Conservation (phyloP, 257 asterid genomes). For the Parsonsia alboflavescens region DNA sequence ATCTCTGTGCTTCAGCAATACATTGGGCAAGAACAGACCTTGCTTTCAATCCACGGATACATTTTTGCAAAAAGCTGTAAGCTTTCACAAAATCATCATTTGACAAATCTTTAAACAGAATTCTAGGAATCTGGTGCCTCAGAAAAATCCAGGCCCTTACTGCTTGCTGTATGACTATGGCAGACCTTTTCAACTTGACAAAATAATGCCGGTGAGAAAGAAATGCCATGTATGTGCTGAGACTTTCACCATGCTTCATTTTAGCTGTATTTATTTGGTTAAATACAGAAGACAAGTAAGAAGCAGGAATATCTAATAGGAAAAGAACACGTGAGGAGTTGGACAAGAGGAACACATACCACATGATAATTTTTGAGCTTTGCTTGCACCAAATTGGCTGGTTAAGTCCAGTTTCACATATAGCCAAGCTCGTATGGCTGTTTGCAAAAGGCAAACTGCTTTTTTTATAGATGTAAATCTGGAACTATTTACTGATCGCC, state of each 20-base stretch:
- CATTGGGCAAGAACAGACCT: conserved; percentile 26
- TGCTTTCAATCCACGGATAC: conserved; percentile 25
- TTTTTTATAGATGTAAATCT: conserved; percentile 44
- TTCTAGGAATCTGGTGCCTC: conserved; percentile 22
- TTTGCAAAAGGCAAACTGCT: conserved; percentile 59
- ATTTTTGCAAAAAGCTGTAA: conserved; percentile 34
- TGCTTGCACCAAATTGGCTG: conserved; percentile 23
- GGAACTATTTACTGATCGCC: conserved; percentile 40
- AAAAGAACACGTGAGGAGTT: neutral
- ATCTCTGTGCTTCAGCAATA: conserved; percentile 20
- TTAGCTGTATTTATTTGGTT: conserved; percentile 40
- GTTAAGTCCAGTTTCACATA: conserved; percentile 36
- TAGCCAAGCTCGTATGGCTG: conserved; percentile 56
- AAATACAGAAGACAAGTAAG: conserved; percentile 29
- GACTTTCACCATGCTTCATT: conserved; percentile 30
- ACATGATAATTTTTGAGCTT: conserved; percentile 32
- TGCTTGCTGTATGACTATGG: conserved; percentile 52
- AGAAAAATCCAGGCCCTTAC: conserved; percentile 46
- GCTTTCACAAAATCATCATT: conserved; percentile 25
- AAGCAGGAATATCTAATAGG: conserved; percentile 9
- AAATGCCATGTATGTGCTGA: conserved; percentile 26
- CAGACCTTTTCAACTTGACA: conserved; percentile 45
- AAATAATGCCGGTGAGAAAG: conserved; percentile 56
- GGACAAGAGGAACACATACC: conserved; percentile 27
- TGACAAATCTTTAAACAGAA: conserved; percentile 14